phyloP scores from a whole-genome alignment of 768 basidiomycete species.

The Panellus pusillus region DNA sequence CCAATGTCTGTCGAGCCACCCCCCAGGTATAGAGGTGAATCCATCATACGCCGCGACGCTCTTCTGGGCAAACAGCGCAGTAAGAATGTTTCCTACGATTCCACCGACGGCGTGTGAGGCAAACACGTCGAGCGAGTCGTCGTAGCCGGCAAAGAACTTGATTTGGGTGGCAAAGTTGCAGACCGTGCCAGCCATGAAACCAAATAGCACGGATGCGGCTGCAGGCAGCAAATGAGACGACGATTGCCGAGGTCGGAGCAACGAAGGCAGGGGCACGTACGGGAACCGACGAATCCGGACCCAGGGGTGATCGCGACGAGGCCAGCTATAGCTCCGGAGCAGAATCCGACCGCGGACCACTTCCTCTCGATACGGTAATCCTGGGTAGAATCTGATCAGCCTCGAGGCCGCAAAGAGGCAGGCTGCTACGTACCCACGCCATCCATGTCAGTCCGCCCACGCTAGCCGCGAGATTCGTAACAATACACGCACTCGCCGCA shows the following conservation, averaged over 20 bases:
- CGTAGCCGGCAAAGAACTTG: slow-evolving; percentile 77
- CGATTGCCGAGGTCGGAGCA: neutral
- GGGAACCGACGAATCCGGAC: slow-evolving; percentile 78
- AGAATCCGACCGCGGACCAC: slow-evolving; percentile 93
- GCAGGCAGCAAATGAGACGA: slow-evolving; percentile 2
- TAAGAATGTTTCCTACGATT: slow-evolving; percentile 78
- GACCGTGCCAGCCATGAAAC: slow-evolving; percentile 76
- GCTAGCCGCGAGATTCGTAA: slow-evolving; percentile 89
- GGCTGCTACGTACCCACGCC: slow-evolving; percentile 60
- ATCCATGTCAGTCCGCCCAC: slow-evolving; percentile 91
- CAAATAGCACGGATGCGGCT: slow-evolving; percentile 87
- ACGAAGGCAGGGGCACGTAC: slow-evolving; percentile 38
- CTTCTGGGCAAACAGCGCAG: slow-evolving; percentile 84
- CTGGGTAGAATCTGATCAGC: slow-evolving; percentile 27
- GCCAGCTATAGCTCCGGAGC: slow-evolving; percentile 90
- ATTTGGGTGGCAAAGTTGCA: slow-evolving; percentile 96
- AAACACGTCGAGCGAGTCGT: slow-evolving; percentile 88
- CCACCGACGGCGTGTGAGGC: slow-evolving; percentile 83
- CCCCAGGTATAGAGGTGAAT: slow-evolving; percentile 61
- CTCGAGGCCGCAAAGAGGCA: neutral
- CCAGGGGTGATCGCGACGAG: slow-evolving; percentile 89
- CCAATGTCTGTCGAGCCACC: slow-evolving; percentile 84
- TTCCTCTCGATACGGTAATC: slow-evolving; percentile 93
- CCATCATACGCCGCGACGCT: slow-evolving; percentile 84
- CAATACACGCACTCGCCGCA: slow-evolving; percentile 85